Conservation (phyloP, 2,329 filamentous ascomycete genomes). For the Chrysoporthe deuterocubensis region DNA sequence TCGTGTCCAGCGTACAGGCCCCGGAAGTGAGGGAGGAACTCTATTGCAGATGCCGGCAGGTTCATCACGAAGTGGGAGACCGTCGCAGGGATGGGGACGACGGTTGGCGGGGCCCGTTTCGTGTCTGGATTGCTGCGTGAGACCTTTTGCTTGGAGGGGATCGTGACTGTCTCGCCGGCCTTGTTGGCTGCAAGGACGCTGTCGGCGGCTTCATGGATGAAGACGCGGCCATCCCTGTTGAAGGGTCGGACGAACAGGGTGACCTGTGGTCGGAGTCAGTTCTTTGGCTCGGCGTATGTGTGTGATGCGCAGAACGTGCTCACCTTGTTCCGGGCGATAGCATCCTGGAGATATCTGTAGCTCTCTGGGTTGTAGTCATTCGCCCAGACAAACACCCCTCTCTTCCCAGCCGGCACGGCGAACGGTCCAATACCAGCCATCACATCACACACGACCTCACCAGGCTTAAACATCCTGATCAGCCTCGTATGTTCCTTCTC, state of each 20-base stretch:
- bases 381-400: conserved; percentile 89
- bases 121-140: conserved; percentile 34
- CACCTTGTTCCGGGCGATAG: conserved; percentile 80
- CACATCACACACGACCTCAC: conserved; percentile 91
- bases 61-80: conserved; percentile 99
- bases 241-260: conserved; percentile 74
- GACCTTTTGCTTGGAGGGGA: conserved; percentile 52
- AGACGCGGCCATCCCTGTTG: conserved; percentile 80
- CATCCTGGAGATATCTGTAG: conserved; percentile 71
- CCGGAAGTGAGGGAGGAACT: conserved; percentile 76
- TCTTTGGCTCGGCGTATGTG: background rate
- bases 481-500: conserved; percentile 87
- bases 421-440: conserved; percentile 98
- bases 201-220: conserved; percentile 74
- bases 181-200: conserved; percentile 56
- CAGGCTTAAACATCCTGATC: conserved; percentile 74
- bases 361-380: conserved; percentile 97
- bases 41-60: conserved; percentile 85
- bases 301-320: conserved; percentile 22
- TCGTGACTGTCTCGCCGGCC: conserved; percentile 57
- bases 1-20: conserved; percentile 80
- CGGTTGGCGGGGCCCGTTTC: conserved; percentile 37
- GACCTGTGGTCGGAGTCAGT: conserved; percentile 48
- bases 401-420: conserved; percentile 87
- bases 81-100: conserved; percentile 66